Conservation (phyloP, 345 rosid species). For the Chamaenerion angustifolium region DNA sequence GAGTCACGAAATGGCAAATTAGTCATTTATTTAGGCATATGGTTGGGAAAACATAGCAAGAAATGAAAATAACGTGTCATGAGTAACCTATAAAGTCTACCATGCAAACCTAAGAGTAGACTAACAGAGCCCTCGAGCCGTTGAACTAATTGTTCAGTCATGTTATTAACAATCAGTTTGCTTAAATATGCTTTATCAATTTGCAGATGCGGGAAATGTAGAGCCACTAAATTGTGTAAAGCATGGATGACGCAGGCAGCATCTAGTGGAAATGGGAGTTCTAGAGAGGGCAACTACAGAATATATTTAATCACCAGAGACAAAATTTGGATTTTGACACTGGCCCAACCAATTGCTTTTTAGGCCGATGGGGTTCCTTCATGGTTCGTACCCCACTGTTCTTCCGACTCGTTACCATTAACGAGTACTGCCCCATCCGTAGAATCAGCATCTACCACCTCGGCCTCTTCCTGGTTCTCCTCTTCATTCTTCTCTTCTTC, state of each 20-base stretch:
- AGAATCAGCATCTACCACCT: constrained; percentile 69
- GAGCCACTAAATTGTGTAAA: no score
- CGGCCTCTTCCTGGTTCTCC: constrained; percentile 69
- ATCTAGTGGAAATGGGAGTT: constrained; percentile 30
- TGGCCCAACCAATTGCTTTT: constrained; percentile 73
- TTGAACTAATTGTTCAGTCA: no score
- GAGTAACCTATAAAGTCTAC: no score
- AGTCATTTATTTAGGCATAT: no score
- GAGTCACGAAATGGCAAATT: no score
- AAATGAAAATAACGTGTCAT: no score
- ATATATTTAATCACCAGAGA: constrained; percentile 92
- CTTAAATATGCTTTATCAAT: no score
- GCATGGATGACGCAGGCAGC: constrained; percentile 7
- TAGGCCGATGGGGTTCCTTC: constrained; percentile 96
- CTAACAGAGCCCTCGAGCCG: no score
- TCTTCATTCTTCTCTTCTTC: constrained; percentile 37
- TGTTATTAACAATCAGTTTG: no score
- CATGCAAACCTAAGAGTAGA: no score
- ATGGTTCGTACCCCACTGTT: constrained; percentile 98
- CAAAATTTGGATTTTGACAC: constrained; percentile 76
- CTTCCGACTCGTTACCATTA: constrained; percentile 81
- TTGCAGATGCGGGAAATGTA: neutral
- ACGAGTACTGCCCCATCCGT: constrained; percentile 86
- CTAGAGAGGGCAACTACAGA: constrained; percentile 42
- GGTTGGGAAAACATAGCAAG: no score